Conservation (phyloP, 306 rosid genomes). For the Ormosia semicastrata region DNA sequence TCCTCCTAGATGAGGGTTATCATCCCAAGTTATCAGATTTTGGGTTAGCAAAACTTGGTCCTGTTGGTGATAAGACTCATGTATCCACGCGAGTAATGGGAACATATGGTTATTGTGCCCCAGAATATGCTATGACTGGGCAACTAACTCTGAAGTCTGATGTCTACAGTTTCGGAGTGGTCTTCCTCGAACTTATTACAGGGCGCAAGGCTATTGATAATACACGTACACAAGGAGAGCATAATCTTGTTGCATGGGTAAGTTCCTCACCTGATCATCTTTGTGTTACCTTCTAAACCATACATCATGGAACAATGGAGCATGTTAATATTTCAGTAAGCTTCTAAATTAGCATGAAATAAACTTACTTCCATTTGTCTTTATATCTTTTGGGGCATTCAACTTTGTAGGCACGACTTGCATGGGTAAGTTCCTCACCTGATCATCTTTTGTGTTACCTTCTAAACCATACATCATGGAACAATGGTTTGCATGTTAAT, state of each 20-base stretch:
- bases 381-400: background rate
- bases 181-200: slow-evolving; percentile 76
- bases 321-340: background rate
- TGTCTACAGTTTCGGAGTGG: slow-evolving; percentile 85
- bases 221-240: slow-evolving; percentile 53
- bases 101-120: slow-evolving; percentile 90
- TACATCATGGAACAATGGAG: background rate
- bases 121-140: slow-evolving; percentile 83
- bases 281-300: background rate
- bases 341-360: slow-evolving; percentile 8
- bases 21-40: slow-evolving; percentile 82
- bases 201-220: slow-evolving; percentile 82
- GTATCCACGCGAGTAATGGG: slow-evolving; percentile 83
- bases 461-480: background rate
- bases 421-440: slow-evolving; percentile 60
- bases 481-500: background rate
- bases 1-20: slow-evolving; percentile 71
- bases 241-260: slow-evolving; percentile 87
- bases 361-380: background rate
- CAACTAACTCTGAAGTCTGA: slow-evolving; percentile 78
- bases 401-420: no score
- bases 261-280: slow-evolving; percentile 7
- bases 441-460: background rate
- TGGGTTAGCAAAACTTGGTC: slow-evolving; percentile 83
- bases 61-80: slow-evolving; percentile 74